phyloP scores from a whole-genome alignment of 495 filamentous ascomycete species.

The Delitschia confertaspora region DNA sequence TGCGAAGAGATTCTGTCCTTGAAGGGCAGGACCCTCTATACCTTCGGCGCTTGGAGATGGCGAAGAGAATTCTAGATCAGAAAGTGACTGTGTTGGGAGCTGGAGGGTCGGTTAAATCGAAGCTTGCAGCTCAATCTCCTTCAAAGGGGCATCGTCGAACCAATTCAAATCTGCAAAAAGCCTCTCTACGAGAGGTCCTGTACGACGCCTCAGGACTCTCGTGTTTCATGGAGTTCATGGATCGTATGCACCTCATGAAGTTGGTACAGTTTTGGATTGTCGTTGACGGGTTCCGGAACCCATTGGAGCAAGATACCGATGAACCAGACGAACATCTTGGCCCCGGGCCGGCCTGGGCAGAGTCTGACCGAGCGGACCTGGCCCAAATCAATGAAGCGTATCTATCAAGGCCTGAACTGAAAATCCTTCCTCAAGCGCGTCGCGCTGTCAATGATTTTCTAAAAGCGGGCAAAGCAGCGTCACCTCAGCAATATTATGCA shows the following conservation, averaged over 20 bases:
- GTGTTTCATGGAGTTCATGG: slow-evolving; percentile 99
- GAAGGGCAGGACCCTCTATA: slow-evolving; percentile 77
- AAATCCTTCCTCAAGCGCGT: slow-evolving; percentile 59
- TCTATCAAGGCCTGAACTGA: slow-evolving; percentile 70
- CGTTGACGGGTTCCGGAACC: slow-evolving; percentile 94
- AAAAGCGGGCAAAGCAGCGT: slow-evolving; percentile 62
- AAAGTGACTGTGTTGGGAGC: slow-evolving; percentile 74
- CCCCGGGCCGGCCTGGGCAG: slow-evolving; percentile 64
- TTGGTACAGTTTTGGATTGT: slow-evolving; percentile 98
- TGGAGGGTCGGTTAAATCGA: slow-evolving; percentile 45
- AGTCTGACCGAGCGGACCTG: slow-evolving; percentile 78
- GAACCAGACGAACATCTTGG: slow-evolving; percentile 56
- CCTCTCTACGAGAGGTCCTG: slow-evolving; percentile 70
- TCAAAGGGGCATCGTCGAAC: slow-evolving; percentile 24
- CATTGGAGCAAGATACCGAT: slow-evolving; percentile 76
- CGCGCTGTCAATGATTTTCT: slow-evolving; percentile 67
- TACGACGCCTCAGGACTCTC: slow-evolving; percentile 83
- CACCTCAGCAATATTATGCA: slow-evolving; percentile 68
- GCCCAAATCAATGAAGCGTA: slow-evolving; percentile 86
- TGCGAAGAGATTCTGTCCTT: slow-evolving; percentile 74
- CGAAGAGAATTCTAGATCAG: slow-evolving; percentile 82
- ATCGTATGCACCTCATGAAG: slow-evolving; percentile 74
- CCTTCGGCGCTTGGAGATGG: slow-evolving; percentile 78
- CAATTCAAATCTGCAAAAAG: slow-evolving; percentile 54
- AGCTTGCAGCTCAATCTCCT: slow-evolving; percentile 23